These are phyloP conservation scores for Baffinella frigidus DNA, from an alignment of 208 protist genomes.

Conservation along the genomic window DNA sequence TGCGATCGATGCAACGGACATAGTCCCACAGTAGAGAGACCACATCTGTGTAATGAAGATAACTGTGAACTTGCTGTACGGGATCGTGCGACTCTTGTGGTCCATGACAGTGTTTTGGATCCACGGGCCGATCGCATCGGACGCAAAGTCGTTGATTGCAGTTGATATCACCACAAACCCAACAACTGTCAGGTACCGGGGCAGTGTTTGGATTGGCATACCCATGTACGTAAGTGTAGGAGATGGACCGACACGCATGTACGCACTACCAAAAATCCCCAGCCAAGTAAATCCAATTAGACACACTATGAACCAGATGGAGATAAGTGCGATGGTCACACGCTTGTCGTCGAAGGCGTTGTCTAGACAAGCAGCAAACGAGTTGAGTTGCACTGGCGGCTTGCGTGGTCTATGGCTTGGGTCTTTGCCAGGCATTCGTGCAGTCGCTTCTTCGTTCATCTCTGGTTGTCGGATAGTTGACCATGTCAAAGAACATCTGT, in stretches of 20 bases:
- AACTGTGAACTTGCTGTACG: not conserved
- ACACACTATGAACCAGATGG: not conserved
- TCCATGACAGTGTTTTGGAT: slow-evolving; percentile 24
- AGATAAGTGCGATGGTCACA: not conserved
- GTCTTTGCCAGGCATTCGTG: too few species aligned
- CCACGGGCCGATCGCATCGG: slow-evolving; percentile 5
- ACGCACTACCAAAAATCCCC: not conserved
- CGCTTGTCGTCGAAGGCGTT: not conserved
- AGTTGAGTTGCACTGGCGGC: too few species aligned
- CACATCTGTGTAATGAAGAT: slow-evolving; percentile 18
- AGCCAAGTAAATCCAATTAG: not conserved
- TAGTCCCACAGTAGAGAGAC: slow-evolving; percentile 11
- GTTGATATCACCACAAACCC: not conserved
- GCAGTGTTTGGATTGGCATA: not conserved
- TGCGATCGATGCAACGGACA: not conserved
- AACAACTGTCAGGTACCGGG: not conserved
- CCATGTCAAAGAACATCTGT: too few species aligned
- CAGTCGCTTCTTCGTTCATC: too few species aligned
- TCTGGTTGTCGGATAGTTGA: too few species aligned
- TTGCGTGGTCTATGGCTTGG: too few species aligned
- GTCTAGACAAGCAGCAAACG: too few species aligned
- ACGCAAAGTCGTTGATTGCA: slow-evolving; percentile 19
- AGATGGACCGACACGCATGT: not conserved
- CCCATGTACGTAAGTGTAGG: not conserved
- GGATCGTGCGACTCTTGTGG: slow-evolving; percentile 3